Base-by-base conservation (phyloP, 2,329 filamentous ascomycete genomes). In the Penicillium freii region DNA sequence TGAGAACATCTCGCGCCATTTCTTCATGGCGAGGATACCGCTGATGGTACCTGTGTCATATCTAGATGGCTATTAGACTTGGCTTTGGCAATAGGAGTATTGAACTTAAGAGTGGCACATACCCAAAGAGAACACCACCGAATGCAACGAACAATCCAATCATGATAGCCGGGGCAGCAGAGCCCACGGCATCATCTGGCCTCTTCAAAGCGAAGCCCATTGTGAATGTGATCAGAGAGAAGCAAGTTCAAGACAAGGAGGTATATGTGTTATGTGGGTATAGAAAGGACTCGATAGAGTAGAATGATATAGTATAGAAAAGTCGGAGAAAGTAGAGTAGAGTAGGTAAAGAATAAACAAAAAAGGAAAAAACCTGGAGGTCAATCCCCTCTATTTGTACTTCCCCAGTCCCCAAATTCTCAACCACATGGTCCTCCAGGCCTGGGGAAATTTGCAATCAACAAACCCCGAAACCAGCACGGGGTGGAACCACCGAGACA, bases 111-210 rank as follows among this genome's bases (percentile, higher is more conserved):
- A 17, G 40, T 13, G 19, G 15, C 5, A 78, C 72, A 23, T 67
- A 84, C 60, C 82, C 82, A 66, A 84, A 84, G 63, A 84, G 78
- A 58, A 84, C 79, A 67, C 82, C 82, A 59, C 82, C 82, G 69
- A 84, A 84, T 17, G 82, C 80, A 33, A 82, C 82, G 62, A 85
- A 85, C 49, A 81, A 77, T 64, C 82, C 83, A 70, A 85, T 81
- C 15, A 83, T 38, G 64, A 82, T 81, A 51, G 80, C 79, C 44
- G 79, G 80, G 64, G 73, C 69, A 33, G 80, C 75, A 47, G 77
- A 77, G 60, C 80, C 80, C 31, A 71, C 67, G 43, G 77, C 75
- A 67, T 79, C 74, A 49, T 73, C 72, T 17, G 79, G 80, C 61
- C 77, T 79, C 62, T 73, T 78, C 61, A 81, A 60, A 50, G 71